Conservation (phyloP, 192 early-diverging fungal genomes). For the Oehlia diaphana region DNA sequence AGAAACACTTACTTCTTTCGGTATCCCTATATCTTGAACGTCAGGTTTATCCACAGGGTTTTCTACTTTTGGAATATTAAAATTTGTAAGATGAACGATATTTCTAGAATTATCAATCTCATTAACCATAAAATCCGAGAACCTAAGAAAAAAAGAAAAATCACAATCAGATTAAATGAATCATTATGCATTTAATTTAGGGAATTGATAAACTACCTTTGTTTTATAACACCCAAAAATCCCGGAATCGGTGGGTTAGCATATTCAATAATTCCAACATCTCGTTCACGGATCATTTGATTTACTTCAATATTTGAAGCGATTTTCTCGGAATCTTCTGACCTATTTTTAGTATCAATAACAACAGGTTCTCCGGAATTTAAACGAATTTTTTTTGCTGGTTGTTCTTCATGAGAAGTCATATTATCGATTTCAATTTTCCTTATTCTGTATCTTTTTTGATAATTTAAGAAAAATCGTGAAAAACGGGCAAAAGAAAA, state of each 20-base stretch:
- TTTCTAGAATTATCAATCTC: constrained; percentile 77
- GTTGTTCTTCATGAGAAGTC: background rate
- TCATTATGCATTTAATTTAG: background rate
- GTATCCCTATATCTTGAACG: background rate
- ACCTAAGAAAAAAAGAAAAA: constrained; percentile 42
- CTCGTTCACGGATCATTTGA: constrained; percentile 47
- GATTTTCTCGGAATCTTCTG: background rate
- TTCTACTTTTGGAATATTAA: background rate
- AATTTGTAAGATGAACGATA: constrained; percentile 62
- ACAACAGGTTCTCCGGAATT: constrained; percentile 3
- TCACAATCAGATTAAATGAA: background rate
- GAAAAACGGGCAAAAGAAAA: background rate
- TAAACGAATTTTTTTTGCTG: constrained; percentile 16
- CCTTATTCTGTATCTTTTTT: background rate
- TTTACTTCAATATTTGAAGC: background rate
- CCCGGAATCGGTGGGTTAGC: constrained; percentile 43
- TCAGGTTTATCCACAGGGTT: background rate
- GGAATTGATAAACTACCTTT: constrained; percentile 44
- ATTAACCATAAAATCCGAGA: constrained; percentile 89
- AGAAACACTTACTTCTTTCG: background rate
- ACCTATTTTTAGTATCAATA: background rate
- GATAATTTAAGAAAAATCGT: background rate
- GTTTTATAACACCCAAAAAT: constrained; percentile 63
- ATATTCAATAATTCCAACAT: constrained; percentile 71
- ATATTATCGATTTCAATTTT: background rate